A percentile compares a stretch with the other conserved stretches of the same genome.
Evolutionary conservation across 441 rosid genomes (phyloP).

Genomic region (Brassica hybrid): DNA sequence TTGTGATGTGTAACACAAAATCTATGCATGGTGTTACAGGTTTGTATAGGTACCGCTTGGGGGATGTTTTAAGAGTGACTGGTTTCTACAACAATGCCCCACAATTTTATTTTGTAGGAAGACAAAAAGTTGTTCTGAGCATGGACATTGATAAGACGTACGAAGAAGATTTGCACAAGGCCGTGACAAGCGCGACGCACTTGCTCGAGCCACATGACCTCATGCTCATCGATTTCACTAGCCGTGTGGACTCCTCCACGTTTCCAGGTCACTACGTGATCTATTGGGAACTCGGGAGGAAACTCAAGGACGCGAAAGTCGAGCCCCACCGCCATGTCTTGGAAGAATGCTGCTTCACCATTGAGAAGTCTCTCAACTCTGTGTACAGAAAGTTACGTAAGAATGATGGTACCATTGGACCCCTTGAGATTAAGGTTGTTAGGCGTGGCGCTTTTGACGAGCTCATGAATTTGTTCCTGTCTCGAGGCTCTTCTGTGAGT

Average conservation of each 20-base stretch:
- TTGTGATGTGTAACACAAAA: background rate
- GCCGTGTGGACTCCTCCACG: slow-evolving; percentile 62
- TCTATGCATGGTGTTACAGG: slow-evolving; percentile 48
- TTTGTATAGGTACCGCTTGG: slow-evolving; percentile 70
- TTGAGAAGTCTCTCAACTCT: slow-evolving; percentile 63
- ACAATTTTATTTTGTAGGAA: slow-evolving; percentile 64
- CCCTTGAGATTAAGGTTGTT: slow-evolving; percentile 75
- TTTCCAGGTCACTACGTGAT: slow-evolving; percentile 77
- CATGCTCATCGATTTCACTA: slow-evolving; percentile 64
- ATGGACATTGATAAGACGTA: slow-evolving; percentile 75
- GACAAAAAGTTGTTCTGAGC: slow-evolving; percentile 76
- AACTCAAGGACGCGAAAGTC: slow-evolving; percentile 27
- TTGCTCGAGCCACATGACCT: slow-evolving; percentile 57
- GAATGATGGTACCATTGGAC: slow-evolving; percentile 63
- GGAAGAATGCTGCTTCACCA: slow-evolving; percentile 62
- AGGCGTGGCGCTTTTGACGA: slow-evolving; percentile 63
- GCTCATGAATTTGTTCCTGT: slow-evolving; percentile 63
- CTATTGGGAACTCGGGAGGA: slow-evolving; percentile 72
- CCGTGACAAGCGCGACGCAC: slow-evolving; percentile 58
- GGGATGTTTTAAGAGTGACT: slow-evolving; percentile 74
- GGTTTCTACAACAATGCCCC: slow-evolving; percentile 81
- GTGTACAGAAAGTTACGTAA: slow-evolving; percentile 59
- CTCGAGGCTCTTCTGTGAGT: slow-evolving; percentile 72
- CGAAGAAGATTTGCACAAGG: slow-evolving; percentile 69
- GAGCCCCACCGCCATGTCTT: slow-evolving; percentile 43